Base-by-base conservation (phyloP, 768 basidiomycete genomes). In the Tricholoma furcatifolium region DNA sequence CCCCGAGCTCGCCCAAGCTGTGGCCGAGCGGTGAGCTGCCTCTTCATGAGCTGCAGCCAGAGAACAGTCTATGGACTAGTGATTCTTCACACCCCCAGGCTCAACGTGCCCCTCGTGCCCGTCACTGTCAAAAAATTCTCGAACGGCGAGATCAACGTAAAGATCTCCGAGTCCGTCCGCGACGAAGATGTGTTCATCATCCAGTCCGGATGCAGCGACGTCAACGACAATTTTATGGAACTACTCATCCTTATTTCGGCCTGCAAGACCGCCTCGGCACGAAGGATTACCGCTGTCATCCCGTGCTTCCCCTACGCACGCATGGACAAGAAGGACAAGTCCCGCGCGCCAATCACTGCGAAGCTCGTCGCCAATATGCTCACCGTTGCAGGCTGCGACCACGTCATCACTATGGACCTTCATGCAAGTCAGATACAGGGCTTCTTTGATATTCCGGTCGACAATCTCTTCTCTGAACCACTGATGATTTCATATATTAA, bases 181-280 rank as follows among this genome's bases (percentile, higher is more conserved):
- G 96, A 98, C 71, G 94, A 94, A 72, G 97, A 99, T 70, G 93
- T 98, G 23, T 99, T 98, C 78, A 97, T 99, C 77, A 83, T 99
- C 69, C 97, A 99, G 74, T 88, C 91, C 12, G 88, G 88, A 27
- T 90, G 84, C 71, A 74, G 76, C 67, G 93, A 94, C 64, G 93
- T 93, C 67, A 96, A 97, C 70, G 95, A 97, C 73, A 88, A 93
- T 70, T 77, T 98, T 59, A 96, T 99, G 93, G 97, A 99, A 69
- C 91, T 99, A 58, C 89, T 98, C 68, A 92, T 99, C 67, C 87
- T 99, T 74, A 93, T 97, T 63, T 98, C 96, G 51, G 95, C 96
- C 1, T 98, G 96, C 79, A 96, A 92, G 71, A 97, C 92, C 4
- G 91, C 95, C 7, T 95, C 95, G 0, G 96, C 97, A 7, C 81